Evolutionary conservation across 305 asterid genomes (phyloP).

Genomic region (Fraxinus ornus): DNA sequence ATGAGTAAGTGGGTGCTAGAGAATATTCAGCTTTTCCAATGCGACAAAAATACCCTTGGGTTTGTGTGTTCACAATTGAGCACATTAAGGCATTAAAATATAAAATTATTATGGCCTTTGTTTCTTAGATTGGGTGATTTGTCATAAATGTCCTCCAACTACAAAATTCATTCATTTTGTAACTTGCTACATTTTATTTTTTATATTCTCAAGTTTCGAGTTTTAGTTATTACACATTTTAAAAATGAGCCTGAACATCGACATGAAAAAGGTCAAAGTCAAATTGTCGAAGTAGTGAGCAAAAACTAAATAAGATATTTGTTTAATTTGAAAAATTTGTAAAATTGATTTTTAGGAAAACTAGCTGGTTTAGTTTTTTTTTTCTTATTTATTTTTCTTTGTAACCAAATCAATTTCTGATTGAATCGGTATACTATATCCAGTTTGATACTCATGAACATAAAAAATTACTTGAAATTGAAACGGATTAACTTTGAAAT

Average conservation of each 20-base stretch:
- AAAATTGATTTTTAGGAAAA: too few species aligned
- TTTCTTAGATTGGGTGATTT: background rate
- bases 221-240: too few species aligned
- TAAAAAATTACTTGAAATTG: background rate
- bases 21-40: slow-evolving; percentile 88
- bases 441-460: background rate
- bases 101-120: background rate
- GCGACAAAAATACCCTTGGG: slow-evolving; percentile 83
- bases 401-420: background rate
- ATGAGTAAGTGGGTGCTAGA: slow-evolving; percentile 50
- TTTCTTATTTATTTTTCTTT: background rate
- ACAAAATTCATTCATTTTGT: background rate
- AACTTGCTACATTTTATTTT: background rate
- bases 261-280: background rate
- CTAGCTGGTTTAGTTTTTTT: background rate
- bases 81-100: slow-evolving; percentile 46
- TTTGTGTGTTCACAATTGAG: slow-evolving; percentile 48
- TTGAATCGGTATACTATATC: too few species aligned
- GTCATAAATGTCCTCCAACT: slow-evolving; percentile 2
- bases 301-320: too few species aligned
- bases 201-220: background rate
- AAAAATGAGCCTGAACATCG: background rate
- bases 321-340: background rate
- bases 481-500: background rate
- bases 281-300: background rate